phyloP scores from a whole-genome alignment of 2,329 filamentous ascomycete species.

The Exserohilum turcica region DNA sequence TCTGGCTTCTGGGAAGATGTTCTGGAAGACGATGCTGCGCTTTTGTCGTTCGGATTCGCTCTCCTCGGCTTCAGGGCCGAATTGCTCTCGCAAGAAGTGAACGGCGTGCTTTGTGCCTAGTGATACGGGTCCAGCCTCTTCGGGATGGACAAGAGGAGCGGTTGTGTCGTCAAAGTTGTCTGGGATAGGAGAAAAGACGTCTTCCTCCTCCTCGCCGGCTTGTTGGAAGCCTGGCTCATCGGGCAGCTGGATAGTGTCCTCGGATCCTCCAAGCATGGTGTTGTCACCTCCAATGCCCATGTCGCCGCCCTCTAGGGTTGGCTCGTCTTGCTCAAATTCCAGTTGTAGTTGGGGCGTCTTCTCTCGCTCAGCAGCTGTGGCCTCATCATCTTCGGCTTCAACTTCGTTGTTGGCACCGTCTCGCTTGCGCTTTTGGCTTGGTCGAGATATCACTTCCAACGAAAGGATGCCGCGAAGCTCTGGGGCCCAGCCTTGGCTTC shows the following conservation, averaged over 20 bases:
- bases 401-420: slow-evolving; percentile 85
- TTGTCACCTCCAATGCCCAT: slow-evolving; percentile 51
- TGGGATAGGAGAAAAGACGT: slow-evolving; percentile 43
- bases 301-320: slow-evolving; percentile 52
- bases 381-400: slow-evolving; percentile 68
- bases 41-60: slow-evolving; percentile 73
- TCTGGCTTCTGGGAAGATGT: slow-evolving; percentile 79
- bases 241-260: slow-evolving; percentile 38
- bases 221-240: slow-evolving; percentile 33
- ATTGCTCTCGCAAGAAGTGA: slow-evolving; percentile 86
- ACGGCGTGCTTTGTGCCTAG: slow-evolving; percentile 94
- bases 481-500: slow-evolving; percentile 82
- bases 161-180: slow-evolving; percentile 79
- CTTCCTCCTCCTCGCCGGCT: slow-evolving; percentile 44
- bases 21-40: slow-evolving; percentile 82
- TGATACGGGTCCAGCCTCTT: slow-evolving; percentile 84
- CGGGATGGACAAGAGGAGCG: slow-evolving; percentile 75
- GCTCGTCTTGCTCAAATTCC: slow-evolving; percentile 59
- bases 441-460: slow-evolving; percentile 75
- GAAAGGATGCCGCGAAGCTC: slow-evolving; percentile 93
- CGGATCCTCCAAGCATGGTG: slow-evolving; percentile 30
- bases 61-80: slow-evolving; percentile 74
- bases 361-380: slow-evolving; percentile 50
- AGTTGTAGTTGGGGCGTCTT: slow-evolving; percentile 74
- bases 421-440: slow-evolving; percentile 90